A percentile compares a stretch with the other conserved stretches of the same genome.
Conservation (phyloP, 2,329 filamentous ascomycete species). For the Hypoxylon sp. region DNA sequence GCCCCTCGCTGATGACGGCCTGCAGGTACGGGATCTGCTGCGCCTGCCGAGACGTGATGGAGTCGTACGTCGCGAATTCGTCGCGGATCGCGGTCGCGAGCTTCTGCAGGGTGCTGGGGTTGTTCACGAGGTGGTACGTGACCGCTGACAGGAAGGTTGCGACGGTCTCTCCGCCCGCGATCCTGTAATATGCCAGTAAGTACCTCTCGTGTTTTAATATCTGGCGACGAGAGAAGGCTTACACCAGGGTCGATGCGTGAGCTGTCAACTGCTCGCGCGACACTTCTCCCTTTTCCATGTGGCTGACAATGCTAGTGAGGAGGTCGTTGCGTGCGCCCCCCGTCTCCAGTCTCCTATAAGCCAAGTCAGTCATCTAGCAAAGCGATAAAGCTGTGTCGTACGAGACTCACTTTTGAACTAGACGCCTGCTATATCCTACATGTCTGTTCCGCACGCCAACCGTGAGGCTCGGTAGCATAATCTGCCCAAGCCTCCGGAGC, state of each 20-base stretch:
- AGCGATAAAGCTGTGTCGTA: not conserved
- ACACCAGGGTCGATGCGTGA: constrained; percentile 23
- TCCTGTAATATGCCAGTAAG: not conserved
- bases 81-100: constrained; percentile 26
- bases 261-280: constrained; percentile 28
- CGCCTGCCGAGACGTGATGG: constrained; percentile 33
- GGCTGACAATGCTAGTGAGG: constrained; percentile 19
- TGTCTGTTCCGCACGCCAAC: constrained; percentile 16
- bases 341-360: constrained; percentile 16
- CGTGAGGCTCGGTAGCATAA: constrained; percentile 15
- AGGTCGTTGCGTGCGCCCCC: constrained; percentile 23
- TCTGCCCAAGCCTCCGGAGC: not conserved
- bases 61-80: constrained; percentile 29
- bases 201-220: not conserved
- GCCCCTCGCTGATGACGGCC: constrained; percentile 27
- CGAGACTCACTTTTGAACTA: constrained; percentile 25
- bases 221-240: not conserved
- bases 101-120: not conserved
- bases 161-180: constrained; percentile 30
- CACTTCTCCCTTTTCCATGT: constrained; percentile 25
- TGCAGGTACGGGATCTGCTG: constrained; percentile 31
- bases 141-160: constrained; percentile 14
- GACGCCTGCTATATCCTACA: constrained; percentile 12
- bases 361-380: not conserved
- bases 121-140: constrained; percentile 14